Base-by-base conservation (phyloP, 2,329 filamentous ascomycete species). In the Fusarium sp. region DNA sequence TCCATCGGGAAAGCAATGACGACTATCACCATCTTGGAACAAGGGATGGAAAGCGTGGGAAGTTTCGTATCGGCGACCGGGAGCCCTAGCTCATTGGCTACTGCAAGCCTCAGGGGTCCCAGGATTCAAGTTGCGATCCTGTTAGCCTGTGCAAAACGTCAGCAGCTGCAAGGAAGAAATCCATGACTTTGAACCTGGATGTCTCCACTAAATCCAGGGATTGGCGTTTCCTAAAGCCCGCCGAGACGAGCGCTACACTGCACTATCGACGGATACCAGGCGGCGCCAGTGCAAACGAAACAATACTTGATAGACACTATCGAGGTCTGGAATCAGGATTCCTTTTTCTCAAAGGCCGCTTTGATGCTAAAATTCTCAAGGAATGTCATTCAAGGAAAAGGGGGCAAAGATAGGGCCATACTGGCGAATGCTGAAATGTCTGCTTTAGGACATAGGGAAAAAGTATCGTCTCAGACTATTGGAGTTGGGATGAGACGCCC, bases 241-340 rank as follows among this genome's bases (percentile, higher is more conserved):
- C 42, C 32, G 47, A 52, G 37, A 53, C 35, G 50, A 43, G 38
- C 38, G 49, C 57, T 51, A 52, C 42, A 27, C n/a, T 31, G 23
- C 53, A 45, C 65, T 63, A 65, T 68, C 46, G 60, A 56, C 44
- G 51, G 48, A 50, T 61, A 65, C 31, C 21, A 46, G 46, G 32
- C 41, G 36, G 31, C 48, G n/a, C 29, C 41, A 38, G 47, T 50
- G 37, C 39, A 69, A 65, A 62, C 65, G 59, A 65, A 61, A 66
- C 59, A 61, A 64, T 67, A 37, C 38, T 67, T 32, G 32, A 32
- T 29, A 58, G 49, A 46, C 35, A 50, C 65, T 68, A 66, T 63
- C 42, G 49, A 64, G 25, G 51, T 37, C 60, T 68, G 48, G 48
- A 65, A 60, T 50, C 39, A 49, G 47, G 56, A 37, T 39, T 57